Base-by-base conservation (phyloP, 192 early-diverging fungal genomes). In the Entomortierella beljakovae region DNA sequence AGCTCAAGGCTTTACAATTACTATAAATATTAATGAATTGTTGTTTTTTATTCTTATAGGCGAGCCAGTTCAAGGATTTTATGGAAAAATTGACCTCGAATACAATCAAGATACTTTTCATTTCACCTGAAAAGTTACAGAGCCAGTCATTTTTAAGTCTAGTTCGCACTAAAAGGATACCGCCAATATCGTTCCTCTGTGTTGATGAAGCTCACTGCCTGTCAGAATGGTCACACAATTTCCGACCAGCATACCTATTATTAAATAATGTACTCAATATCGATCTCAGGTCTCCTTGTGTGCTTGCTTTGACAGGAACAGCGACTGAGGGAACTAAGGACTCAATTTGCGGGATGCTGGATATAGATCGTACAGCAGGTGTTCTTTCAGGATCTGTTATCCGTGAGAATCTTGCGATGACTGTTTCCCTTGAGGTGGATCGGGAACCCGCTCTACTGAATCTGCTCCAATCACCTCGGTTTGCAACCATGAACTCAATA, bases 201-300 rank as follows among this genome's bases (percentile, higher is more conserved):
- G 83, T 96, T 28, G 94, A 96, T 71, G 94, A 96, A 66, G 92
- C 87, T 0, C 94, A 96, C 65, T 96, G 94, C 61, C 80, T 93
- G 26, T 90, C 90, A 49, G 93, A 94, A 79, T 96, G 94, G 94
- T 92, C 91, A 0, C 93, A 95, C 64, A 94, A 92, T 54, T 96
- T 96, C 64, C 81, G 93, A 52, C 93, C 86, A 0, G 88, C 84
- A 1, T 94, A 94, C 54, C 58, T 94, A 42, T 87, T 88, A 43
- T 68, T 95, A 35, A 79, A 84, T 26, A 70, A 81, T 28, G 77
- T 84, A 3, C 67, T 94, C 46, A 56, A 69, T 18, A 64, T 80
- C 0, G 54, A 73, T 29, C 73, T 95, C n/a, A 71, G 79, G 22
- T 80, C 68, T 16, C 61, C 70, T 8, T 86, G 88, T 48, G 81